Evolutionary conservation across 1,284 basidiomycete genomes (phyloP).

Genomic region (Pterulicium gracile): DNA sequence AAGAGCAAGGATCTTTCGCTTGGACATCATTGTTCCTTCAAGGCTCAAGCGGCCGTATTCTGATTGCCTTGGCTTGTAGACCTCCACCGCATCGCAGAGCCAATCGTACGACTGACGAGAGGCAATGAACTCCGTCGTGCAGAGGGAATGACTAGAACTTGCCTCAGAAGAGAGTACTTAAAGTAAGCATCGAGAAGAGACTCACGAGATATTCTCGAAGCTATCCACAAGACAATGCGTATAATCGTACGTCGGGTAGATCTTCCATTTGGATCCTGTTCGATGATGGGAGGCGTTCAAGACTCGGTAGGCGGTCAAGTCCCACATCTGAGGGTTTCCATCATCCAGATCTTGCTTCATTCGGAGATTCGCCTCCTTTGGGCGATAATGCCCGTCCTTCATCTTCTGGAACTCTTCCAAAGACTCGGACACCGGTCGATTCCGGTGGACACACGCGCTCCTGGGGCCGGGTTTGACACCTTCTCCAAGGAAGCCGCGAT

Average conservation of each 20-base stretch:
- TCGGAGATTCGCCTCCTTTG: constrained; percentile 85
- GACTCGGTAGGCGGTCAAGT: constrained; percentile 93
- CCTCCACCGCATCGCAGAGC: constrained; percentile 93
- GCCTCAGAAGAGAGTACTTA: constrained; percentile 1
- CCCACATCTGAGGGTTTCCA: constrained; percentile 99
- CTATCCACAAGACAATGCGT: constrained; percentile 99
- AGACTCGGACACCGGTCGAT: constrained; percentile 78
- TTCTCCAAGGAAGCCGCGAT: constrained; percentile 80
- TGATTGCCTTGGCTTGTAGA: constrained; percentile 98
- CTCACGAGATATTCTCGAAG: constrained; percentile 97
- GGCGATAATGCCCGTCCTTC: constrained; percentile 84
- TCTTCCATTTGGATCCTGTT: constrained; percentile 87
- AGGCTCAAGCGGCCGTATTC: constrained; percentile 93
- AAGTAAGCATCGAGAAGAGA: constrained; percentile 12
- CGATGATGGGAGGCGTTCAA: constrained; percentile 89
- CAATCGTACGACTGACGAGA: constrained; percentile 98
- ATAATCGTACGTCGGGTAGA: constrained; percentile 98
- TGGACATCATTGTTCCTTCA: constrained; percentile 95
- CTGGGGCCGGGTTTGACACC: constrained; percentile 50
- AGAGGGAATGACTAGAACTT: constrained; percentile 79
- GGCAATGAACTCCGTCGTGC: constrained; percentile 95
- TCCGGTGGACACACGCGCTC: constrained; percentile 65
- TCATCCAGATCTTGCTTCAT: constrained; percentile 97
- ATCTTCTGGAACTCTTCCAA: constrained; percentile 86
- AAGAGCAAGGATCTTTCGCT: constrained; percentile 89